These are phyloP conservation scores for Soucietia sequanensis DNA, from an alignment of 805 yeast species.

Conservation along the genomic window DNA sequence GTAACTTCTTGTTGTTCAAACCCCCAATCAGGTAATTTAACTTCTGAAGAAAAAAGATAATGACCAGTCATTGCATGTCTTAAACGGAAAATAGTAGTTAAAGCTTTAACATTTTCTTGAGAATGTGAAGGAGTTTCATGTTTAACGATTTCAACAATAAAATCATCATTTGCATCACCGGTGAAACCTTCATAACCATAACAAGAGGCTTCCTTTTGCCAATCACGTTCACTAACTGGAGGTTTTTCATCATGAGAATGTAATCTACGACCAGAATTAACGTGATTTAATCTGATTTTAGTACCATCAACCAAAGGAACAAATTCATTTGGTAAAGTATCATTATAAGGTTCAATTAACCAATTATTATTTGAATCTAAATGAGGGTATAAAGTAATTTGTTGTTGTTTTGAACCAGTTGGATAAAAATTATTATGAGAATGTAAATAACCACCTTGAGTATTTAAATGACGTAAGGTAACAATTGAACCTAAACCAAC, in stretches of 20 bases:
- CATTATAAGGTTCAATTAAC: slow-evolving; percentile 66
- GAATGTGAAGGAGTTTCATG: slow-evolving; percentile 52
- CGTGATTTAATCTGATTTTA: slow-evolving; percentile 66
- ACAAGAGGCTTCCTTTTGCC: slow-evolving; percentile 81
- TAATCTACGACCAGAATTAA: slow-evolving; percentile 58
- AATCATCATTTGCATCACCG: slow-evolving; percentile 86
- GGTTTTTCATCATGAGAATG: slow-evolving; percentile 84
- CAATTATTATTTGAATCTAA: slow-evolving; percentile 73
- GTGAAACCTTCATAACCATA: slow-evolving; percentile 75
- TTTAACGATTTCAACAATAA: slow-evolving; percentile 69
- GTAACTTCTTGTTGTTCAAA: slow-evolving; percentile 84
- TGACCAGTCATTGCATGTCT: slow-evolving; percentile 80
- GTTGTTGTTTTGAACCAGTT: slow-evolving; percentile 83
- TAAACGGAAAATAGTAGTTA: slow-evolving; percentile 69
- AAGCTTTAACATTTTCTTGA: slow-evolving; percentile 56
- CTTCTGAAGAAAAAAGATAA: slow-evolving; percentile 71
- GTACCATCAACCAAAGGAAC: slow-evolving; percentile 65
- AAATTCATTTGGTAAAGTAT: slow-evolving; percentile 56
- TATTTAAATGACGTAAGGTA: slow-evolving; percentile 64
- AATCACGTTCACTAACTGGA: slow-evolving; percentile 71
- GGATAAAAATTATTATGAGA: slow-evolving; percentile 73
- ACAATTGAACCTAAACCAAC: slow-evolving; percentile 74
- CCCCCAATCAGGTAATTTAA: slow-evolving; percentile 79
- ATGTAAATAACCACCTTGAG: slow-evolving; percentile 80
- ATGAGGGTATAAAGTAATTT: slow-evolving; percentile 77